These are phyloP conservation scores for Striga hermonthica DNA, from an alignment of 305 asterid genomes.

Conservation along the genomic window DNA sequence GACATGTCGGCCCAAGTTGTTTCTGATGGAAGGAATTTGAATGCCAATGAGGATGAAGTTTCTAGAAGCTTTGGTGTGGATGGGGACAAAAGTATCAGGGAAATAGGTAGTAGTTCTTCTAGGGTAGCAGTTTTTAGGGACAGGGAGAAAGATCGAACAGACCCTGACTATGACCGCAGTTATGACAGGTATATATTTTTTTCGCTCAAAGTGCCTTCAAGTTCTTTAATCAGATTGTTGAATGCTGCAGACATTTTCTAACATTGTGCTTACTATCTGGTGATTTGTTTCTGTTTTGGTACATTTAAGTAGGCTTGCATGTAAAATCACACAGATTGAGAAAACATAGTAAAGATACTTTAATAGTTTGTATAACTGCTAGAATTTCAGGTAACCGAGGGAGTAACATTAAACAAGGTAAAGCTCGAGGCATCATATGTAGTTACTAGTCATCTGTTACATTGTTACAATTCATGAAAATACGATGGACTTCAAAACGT, in stretches of 20 bases:
- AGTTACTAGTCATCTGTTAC: neutral
- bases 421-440: neutral
- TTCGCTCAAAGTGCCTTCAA: neutral
- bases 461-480: neutral
- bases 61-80: constrained; percentile 48
- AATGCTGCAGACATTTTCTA: neutral
- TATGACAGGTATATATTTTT: constrained; percentile 44
- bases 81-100: constrained; percentile 10
- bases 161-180: constrained; percentile 93
- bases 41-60: constrained; percentile 51
- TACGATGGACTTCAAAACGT: neutral
- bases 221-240: too few relatives aligned
- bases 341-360: neutral
- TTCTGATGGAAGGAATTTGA: constrained; percentile 48
- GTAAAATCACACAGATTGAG: too few relatives aligned
- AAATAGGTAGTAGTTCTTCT: constrained; percentile 45
- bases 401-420: too few relatives aligned
- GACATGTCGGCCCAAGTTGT: constrained; percentile 38
- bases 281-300: neutral
- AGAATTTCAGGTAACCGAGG: too few relatives aligned
- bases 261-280: too few relatives aligned
- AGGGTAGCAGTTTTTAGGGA: constrained; percentile 89
- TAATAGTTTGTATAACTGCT: too few relatives aligned
- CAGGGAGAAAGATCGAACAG: constrained; percentile 85
- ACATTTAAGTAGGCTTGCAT: too few relatives aligned